phyloP scores from a whole-genome alignment of 352 stramenopile genomes.

The Globisporangium heterothallicum region DNA sequence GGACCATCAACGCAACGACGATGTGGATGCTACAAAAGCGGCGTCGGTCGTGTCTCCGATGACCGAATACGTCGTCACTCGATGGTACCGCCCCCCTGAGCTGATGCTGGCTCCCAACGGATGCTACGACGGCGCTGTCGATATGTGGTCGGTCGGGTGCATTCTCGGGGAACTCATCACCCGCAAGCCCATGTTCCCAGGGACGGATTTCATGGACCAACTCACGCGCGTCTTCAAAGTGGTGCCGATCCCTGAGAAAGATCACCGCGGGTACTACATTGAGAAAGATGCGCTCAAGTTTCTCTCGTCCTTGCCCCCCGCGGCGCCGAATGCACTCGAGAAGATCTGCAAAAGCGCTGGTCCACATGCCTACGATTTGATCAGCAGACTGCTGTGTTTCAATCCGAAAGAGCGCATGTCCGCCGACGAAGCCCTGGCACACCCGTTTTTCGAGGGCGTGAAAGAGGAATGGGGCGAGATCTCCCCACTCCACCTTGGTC shows the following conservation, averaged over 20 bases:
- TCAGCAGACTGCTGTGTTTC: constrained; percentile 87
- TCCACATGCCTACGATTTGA: constrained; percentile 62
- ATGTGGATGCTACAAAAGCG: neutral
- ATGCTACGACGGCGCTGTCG: constrained; percentile 82
- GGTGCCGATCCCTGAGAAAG: constrained; percentile 57
- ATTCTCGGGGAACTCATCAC: constrained; percentile 92
- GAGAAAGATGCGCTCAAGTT: constrained; percentile 85
- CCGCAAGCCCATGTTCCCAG: constrained; percentile 74
- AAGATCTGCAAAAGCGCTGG: constrained; percentile 41
- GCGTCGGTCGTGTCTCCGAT: constrained; percentile 52
- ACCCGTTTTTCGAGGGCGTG: constrained; percentile 87
- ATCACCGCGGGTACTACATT: constrained; percentile 63
- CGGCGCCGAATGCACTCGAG: constrained; percentile 49
- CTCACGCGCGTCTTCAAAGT: constrained; percentile 79
- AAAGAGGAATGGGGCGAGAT: constrained; percentile 87
- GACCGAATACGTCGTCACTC: constrained; percentile 89
- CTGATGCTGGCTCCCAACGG: constrained; percentile 90
- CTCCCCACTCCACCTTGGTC: constrained; percentile 38
- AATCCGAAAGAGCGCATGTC: constrained; percentile 89
- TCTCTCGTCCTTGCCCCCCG: constrained; percentile 58
- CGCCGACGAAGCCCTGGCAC: constrained; percentile 81
- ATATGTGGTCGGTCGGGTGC: constrained; percentile 86
- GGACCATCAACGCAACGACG: constrained; percentile 20
- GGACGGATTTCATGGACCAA: constrained; percentile 83
- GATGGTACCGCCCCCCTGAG: constrained; percentile 90